phyloP scores from a whole-genome alignment of 2,329 filamentous ascomycete genomes.

The Coniochaeta sp. region DNA sequence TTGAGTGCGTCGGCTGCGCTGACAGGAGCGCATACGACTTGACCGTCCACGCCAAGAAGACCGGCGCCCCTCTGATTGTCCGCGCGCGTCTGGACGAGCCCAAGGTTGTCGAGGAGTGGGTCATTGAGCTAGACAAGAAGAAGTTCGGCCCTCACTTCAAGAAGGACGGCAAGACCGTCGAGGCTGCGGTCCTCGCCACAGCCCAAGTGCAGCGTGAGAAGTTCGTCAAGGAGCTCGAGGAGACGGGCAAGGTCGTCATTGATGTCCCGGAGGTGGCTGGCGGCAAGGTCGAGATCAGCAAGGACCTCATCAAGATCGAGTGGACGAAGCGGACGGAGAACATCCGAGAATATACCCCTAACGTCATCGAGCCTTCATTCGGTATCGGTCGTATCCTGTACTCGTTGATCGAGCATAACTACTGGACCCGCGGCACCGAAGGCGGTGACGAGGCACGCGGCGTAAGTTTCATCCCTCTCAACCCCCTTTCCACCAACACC shows the following conservation, averaged over 20 bases:
- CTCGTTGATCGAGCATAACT: slow-evolving; percentile 87
- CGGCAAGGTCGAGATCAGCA: slow-evolving; percentile 71
- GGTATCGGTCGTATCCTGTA: slow-evolving; percentile 95
- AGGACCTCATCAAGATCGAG: slow-evolving; percentile 77
- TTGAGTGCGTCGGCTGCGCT: slow-evolving; percentile 96
- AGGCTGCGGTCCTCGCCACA: slow-evolving; percentile 68
- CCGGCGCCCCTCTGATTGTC: slow-evolving; percentile 77
- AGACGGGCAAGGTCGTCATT: slow-evolving; percentile 68
- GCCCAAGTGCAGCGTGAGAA: slow-evolving; percentile 77
- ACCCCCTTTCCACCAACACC: neutral
- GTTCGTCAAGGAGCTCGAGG: slow-evolving; percentile 65
- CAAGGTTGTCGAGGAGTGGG: slow-evolving; percentile 76
- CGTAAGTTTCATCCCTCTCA: slow-evolving; percentile 50
- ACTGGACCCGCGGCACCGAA: slow-evolving; percentile 72
- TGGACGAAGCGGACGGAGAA: slow-evolving; percentile 78
- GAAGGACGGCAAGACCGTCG: slow-evolving; percentile 83
- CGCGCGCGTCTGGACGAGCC: slow-evolving; percentile 76
- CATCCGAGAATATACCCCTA: slow-evolving; percentile 84
- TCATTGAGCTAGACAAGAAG: slow-evolving; percentile 85
- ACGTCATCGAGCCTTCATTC: slow-evolving; percentile 96
- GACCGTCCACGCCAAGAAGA: slow-evolving; percentile 87
- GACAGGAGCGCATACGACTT: slow-evolving; percentile 89
- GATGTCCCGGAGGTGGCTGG: slow-evolving; percentile 60
- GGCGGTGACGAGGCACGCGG: slow-evolving; percentile 77
- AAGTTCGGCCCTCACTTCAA: slow-evolving; percentile 94